Evolutionary conservation across 2,329 filamentous ascomycete genomes (phyloP).

Genomic region (Neurospora sp.): DNA sequence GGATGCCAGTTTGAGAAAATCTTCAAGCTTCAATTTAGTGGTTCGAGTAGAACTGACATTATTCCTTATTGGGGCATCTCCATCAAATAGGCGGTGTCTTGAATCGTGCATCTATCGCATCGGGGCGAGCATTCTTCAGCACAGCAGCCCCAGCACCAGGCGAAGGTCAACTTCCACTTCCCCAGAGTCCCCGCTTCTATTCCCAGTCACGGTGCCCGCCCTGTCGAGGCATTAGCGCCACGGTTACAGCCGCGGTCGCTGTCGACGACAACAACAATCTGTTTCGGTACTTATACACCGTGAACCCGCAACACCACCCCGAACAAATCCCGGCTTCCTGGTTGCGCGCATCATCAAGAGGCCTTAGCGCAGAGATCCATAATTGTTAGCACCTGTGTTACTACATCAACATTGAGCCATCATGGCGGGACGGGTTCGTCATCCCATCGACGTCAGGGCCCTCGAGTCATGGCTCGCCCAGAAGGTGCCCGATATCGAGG

Average conservation of each 20-base stretch:
- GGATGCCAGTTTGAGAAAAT: too few species aligned
- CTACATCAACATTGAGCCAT: conserved; percentile 3
- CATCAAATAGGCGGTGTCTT: not conserved
- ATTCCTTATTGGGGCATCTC: not conserved
- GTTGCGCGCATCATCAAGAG: not conserved
- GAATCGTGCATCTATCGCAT: not conserved
- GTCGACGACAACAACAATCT: not conserved
- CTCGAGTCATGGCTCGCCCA: conserved; percentile 68
- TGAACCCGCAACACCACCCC: not conserved
- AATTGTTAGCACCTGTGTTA: not conserved
- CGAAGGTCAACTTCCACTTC: not conserved
- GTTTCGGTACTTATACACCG: not conserved
- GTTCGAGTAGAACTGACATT: not conserved
- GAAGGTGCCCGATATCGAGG: conserved; percentile 74
- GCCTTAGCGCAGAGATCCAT: not conserved
- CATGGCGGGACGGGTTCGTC: conserved; percentile 82
- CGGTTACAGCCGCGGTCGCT: not conserved
- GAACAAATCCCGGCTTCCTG: not conserved
- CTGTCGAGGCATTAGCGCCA: not conserved
- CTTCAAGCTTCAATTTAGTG: not conserved
- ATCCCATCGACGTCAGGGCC: conserved; percentile 75
- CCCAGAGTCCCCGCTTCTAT: not conserved
- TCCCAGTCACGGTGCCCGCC: not conserved
- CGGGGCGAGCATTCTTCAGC: not conserved
- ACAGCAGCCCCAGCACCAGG: not conserved